phyloP scores from a whole-genome alignment of 2,329 filamentous ascomycete genomes.

The Aureobasidium pullulans region DNA sequence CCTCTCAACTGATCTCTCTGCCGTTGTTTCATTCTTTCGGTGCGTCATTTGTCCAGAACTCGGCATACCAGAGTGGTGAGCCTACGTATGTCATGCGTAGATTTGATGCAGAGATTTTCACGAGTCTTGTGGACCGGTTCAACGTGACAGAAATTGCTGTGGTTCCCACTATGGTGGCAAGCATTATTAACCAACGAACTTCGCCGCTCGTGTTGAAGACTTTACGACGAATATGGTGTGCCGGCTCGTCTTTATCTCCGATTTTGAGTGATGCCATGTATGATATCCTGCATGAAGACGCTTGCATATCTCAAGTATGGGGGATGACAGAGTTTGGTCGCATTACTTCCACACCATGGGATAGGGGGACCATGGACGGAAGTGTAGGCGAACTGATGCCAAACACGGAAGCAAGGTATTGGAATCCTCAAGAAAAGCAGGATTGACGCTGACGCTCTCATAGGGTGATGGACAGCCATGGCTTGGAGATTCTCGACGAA shows the following conservation, averaged over 20 bases:
- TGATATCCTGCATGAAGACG: conserved; percentile 28
- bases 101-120: background rate
- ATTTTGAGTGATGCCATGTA: background rate
- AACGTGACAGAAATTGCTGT: background rate
- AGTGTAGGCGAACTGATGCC: conserved; percentile 39
- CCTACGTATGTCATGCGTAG: background rate
- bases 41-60: background rate
- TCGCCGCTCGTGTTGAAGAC: background rate
- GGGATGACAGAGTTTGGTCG: conserved; percentile 47
- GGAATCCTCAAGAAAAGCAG: too few relatives aligned
- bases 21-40: background rate
- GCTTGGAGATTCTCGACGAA: background rate
- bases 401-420: conserved; percentile 24
- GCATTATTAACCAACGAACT: background rate
- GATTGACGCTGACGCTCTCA: background rate
- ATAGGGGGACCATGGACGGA: conserved; percentile 34
- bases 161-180: background rate
- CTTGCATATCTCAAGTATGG: conserved; percentile 42
- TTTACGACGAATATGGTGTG: background rate
- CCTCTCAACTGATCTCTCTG: background rate
- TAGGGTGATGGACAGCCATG: background rate
- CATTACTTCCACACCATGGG: conserved; percentile 35
- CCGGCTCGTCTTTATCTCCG: background rate
- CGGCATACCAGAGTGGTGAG: background rate
- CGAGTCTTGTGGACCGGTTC: background rate